A percentile compares a stretch with the other conserved stretches of the same genome.
phyloP scores from a whole-genome alignment of 208 protist genomes.

The Porcisia deanei region DNA sequence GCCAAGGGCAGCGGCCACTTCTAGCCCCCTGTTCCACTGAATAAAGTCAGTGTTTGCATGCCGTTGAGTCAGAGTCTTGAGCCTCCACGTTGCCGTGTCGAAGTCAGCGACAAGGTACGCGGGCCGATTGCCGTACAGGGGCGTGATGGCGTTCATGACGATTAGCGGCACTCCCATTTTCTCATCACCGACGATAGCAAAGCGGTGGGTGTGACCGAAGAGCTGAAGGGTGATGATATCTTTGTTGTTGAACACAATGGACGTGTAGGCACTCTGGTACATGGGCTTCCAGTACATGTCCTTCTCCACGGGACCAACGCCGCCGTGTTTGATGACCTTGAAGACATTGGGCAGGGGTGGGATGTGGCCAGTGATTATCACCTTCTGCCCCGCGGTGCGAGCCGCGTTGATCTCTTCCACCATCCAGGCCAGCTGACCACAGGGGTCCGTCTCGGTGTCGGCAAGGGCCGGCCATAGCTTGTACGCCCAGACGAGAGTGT shows the following conservation, averaged over 20 bases:
- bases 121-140: constrained; percentile 62
- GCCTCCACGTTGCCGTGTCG: constrained; percentile 25
- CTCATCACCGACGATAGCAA: constrained; percentile 41
- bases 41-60: constrained; percentile 29
- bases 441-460: constrained; percentile 64
- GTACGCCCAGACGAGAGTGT: constrained; percentile 75
- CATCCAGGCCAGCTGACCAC: constrained; percentile 73
- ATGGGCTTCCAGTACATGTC: constrained; percentile 77
- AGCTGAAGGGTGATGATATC: constrained; percentile 58
- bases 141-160: constrained; percentile 24
- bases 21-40: constrained; percentile 38
- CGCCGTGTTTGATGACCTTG: constrained; percentile 32
- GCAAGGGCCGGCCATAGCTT: constrained; percentile 38
- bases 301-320: constrained; percentile 28
- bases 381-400: constrained; percentile 40
- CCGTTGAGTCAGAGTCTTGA: constrained; percentile 49
- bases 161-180: constrained; percentile 30
- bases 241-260: constrained; percentile 42
- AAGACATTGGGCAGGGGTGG: constrained; percentile 63
- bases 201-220: constrained; percentile 82
- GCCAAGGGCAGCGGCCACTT: constrained; percentile 44
- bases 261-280: constrained; percentile 58
- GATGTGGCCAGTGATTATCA: constrained; percentile 80
- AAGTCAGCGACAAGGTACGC: constrained; percentile 68
- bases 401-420: constrained; percentile 39